Evolutionary conservation across 176 grass and related monocot genomes (phyloP).

Genomic region (Tillandsia leiboldiana): DNA sequence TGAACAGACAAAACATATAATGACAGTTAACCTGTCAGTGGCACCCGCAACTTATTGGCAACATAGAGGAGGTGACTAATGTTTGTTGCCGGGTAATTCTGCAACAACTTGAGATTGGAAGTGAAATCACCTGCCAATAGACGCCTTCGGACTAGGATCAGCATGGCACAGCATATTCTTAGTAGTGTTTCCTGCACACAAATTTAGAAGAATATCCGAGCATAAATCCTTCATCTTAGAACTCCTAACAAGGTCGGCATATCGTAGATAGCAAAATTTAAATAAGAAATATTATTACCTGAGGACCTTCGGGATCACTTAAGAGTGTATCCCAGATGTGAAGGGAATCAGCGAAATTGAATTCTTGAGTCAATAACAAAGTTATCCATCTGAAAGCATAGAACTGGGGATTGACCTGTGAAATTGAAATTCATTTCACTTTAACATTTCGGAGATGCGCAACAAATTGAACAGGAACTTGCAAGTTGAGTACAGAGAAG

Average conservation of each 20-base stretch:
- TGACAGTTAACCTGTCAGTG: not conserved
- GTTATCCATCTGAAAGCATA: constrained; percentile 96
- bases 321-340: constrained; percentile 92
- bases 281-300: constrained; percentile 30
- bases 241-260: not conserved
- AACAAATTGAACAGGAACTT: not conserved
- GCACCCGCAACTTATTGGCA: constrained; percentile 60
- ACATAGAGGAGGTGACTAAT: constrained; percentile 86
- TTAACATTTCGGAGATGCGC: not conserved
- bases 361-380: constrained; percentile 73
- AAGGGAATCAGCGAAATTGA: constrained; percentile 80
- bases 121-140: constrained; percentile 67
- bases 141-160: constrained; percentile 75
- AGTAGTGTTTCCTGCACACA: constrained; percentile 70
- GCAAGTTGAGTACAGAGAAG: not conserved
- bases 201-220: not conserved
- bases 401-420: constrained; percentile 84
- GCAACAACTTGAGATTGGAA: constrained; percentile 65
- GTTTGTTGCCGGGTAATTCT: constrained; percentile 78
- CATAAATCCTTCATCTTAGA: not conserved
- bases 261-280: constrained; percentile 4
- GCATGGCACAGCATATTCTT: constrained; percentile 87
- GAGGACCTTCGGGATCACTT: constrained; percentile 67
- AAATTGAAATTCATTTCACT: constrained; percentile 19
- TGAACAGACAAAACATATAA: not conserved